Conservation (phyloP, 1,284 basidiomycete genomes). For the Melampsora larici-populina region DNA sequence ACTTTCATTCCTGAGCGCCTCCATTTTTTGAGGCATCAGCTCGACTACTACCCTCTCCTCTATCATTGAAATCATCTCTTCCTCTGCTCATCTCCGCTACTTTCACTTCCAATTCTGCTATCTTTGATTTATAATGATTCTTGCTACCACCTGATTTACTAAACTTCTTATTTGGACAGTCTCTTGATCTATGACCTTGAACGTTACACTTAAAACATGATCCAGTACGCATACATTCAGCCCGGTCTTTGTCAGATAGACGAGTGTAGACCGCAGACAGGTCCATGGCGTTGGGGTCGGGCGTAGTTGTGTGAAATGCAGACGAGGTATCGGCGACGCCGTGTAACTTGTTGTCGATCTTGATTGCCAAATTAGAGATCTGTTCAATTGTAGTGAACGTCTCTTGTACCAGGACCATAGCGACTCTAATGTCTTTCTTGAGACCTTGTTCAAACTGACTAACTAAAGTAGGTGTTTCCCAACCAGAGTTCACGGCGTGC, state of each 20-base stretch:
- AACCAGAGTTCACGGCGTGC: neutral
- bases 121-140: neutral
- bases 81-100: neutral
- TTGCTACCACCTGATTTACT: neutral
- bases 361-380: too few species aligned
- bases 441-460: neutral
- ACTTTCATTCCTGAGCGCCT: neutral
- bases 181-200: neutral
- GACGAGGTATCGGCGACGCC: neutral
- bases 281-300: neutral
- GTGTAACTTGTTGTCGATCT: too few species aligned
- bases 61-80: neutral
- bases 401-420: too few species aligned
- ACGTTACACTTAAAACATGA: neutral
- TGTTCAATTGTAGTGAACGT: too few species aligned
- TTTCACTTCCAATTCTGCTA: slow-evolving; percentile 1
- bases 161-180: neutral
- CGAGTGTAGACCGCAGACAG: neutral
- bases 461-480: neutral
- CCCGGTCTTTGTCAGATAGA: neutral
- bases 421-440: too few species aligned
- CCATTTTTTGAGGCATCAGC: neutral
- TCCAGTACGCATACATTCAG: neutral
- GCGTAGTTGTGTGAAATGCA: neutral
- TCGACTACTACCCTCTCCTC: neutral